phyloP scores from a whole-genome alignment of 108 stramenopile species.

The Nannochloropsis granulata region DNA sequence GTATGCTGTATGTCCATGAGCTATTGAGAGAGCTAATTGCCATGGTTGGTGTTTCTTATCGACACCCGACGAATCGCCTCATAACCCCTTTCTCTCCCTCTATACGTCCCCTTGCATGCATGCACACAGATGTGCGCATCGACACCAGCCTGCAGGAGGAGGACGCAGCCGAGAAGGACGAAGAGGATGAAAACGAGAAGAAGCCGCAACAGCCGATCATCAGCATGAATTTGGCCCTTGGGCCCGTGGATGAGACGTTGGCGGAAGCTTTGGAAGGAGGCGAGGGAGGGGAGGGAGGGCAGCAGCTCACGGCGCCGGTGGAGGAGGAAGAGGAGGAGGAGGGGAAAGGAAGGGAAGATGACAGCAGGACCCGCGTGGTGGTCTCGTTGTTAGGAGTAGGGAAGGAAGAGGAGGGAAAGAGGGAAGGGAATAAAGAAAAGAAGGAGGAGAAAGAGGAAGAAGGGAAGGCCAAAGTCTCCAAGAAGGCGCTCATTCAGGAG shows the following conservation, averaged over 20 bases:
- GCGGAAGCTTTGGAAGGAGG: neutral
- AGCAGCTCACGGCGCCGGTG: neutral
- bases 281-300: neutral
- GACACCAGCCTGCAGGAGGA: neutral
- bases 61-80: too few relatives aligned
- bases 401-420: neutral
- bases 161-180: neutral
- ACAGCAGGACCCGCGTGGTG: too few relatives aligned
- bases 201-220: neutral
- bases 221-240: neutral
- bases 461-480: neutral
- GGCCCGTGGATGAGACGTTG: neutral
- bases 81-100: too few relatives aligned
- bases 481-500: neutral
- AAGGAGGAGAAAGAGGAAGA: neutral
- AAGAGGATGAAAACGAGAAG: neutral
- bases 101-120: too few relatives aligned
- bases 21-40: too few relatives aligned
- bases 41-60: too few relatives aligned
- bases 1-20: too few relatives aligned
- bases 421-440: neutral
- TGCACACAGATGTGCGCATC: neutral
- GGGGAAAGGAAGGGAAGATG: neutral
- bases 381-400: neutral
- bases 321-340: neutral